phyloP scores from a whole-genome alignment of 345 rosid genomes.

The Kandelia obovata region DNA sequence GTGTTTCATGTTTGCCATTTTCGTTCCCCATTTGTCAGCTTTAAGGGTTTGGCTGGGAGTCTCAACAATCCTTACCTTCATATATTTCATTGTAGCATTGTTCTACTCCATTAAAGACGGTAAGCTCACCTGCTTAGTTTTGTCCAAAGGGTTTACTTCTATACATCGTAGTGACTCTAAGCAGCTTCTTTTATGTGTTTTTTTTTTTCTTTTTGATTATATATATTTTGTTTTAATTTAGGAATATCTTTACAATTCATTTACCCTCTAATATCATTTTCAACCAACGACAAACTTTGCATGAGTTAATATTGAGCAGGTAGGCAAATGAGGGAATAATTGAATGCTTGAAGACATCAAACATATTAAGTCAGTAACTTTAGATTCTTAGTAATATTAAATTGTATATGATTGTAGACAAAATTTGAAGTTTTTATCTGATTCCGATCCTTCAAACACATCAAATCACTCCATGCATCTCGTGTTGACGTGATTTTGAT shows the following conservation, averaged over 20 bases:
- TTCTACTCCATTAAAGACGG: constrained; percentile 66
- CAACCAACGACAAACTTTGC: background rate
- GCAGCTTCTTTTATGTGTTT: background rate
- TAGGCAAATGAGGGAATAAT: background rate
- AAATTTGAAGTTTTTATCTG: too few relatives aligned
- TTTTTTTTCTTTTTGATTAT: background rate
- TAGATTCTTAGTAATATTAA: too few relatives aligned
- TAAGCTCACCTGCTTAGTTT: constrained; percentile 18
- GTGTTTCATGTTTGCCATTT: constrained; percentile 67
- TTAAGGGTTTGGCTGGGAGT: constrained; percentile 77
- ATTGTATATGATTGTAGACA: too few relatives aligned
- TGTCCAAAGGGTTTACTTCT: background rate
- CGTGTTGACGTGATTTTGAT: too few relatives aligned
- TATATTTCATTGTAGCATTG: constrained; percentile 60
- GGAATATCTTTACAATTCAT: background rate
- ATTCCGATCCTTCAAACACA: too few relatives aligned
- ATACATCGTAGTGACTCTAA: background rate
- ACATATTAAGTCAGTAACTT: background rate
- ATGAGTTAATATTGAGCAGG: background rate
- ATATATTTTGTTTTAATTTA: background rate
- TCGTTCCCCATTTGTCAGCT: constrained; percentile 83
- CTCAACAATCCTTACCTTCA: constrained; percentile 64
- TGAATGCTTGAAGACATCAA: too few relatives aligned
- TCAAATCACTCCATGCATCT: too few relatives aligned
- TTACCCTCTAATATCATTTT: background rate